A percentile compares a stretch with the other conserved stretches of the same genome.
These are phyloP conservation scores for Aspergillus conjunctus DNA, from an alignment of 495 filamentous ascomycete genomes.

Conservation along the genomic window DNA sequence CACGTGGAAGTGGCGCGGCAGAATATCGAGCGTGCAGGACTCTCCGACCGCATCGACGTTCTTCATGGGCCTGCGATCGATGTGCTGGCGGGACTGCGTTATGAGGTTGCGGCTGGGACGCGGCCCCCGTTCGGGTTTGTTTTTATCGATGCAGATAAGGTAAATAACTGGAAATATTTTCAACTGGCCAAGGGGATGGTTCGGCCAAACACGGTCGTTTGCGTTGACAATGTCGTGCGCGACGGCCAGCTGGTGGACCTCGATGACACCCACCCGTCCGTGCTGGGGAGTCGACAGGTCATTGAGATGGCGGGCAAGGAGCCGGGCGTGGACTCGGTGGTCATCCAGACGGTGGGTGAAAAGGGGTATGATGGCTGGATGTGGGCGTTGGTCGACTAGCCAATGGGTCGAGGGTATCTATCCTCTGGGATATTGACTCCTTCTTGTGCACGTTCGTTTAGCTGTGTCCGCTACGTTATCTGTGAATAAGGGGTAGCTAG, in stretches of 20 bases:
- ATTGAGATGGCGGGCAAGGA: conserved; percentile 51
- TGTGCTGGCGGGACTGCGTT: conserved; percentile 40
- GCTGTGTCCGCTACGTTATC: too few species aligned
- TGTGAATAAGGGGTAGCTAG: too few species aligned
- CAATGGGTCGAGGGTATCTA: too few species aligned
- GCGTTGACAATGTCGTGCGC: conserved; percentile 53
- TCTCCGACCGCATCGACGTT: conserved; percentile 43
- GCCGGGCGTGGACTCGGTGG: conserved; percentile 45
- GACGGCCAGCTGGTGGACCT: not conserved
- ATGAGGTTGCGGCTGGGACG: conserved; percentile 29
- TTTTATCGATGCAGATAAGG: conserved; percentile 55
- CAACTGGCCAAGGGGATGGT: conserved; percentile 43
- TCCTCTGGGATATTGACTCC: too few species aligned
- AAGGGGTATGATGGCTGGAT: conserved; percentile 57
- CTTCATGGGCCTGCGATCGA: conserved; percentile 49
- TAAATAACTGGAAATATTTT: conserved; percentile 53
- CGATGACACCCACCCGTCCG: too few species aligned
- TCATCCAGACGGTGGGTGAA: conserved; percentile 54
- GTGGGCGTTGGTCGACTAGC: conserved; percentile 30
- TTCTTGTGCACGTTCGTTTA: too few species aligned
- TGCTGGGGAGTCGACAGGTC: conserved; percentile 29
- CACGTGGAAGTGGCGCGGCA: conserved; percentile 44
- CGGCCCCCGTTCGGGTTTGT: conserved; percentile 50
- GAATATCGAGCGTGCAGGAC: conserved; percentile 40
- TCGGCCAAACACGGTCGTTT: conserved; percentile 32